A percentile compares a stretch with the other conserved stretches of the same genome.
These are phyloP conservation scores for Kurtzmaniella quercitrusa DNA, from an alignment of 1,139 yeast genomes.

Conservation along the genomic window DNA sequence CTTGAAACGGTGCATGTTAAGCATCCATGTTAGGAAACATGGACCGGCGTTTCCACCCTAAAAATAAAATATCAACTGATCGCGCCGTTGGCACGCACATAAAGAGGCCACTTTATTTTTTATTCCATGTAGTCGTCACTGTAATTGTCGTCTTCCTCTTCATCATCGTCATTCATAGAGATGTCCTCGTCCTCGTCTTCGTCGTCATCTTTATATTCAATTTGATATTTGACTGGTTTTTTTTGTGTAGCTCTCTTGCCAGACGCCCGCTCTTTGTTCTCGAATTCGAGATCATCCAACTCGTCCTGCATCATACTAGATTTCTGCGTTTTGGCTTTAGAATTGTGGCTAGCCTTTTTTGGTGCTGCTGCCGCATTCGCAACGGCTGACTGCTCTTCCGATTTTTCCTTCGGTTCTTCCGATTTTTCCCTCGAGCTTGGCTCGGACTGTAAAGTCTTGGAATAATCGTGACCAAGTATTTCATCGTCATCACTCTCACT, in stretches of 20 bases:
- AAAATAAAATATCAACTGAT: not conserved
- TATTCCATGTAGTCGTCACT: constrained; percentile 6
- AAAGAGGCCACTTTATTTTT: not conserved
- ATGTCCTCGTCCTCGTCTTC: constrained; percentile 5
- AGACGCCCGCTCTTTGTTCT: constrained; percentile 3
- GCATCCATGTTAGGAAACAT: too few relatives aligned
- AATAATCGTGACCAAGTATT: constrained; percentile 13
- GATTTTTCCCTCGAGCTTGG: not conserved
- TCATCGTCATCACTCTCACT: constrained; percentile 37
- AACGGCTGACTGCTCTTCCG: constrained; percentile 6
- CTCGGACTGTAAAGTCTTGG: not conserved
- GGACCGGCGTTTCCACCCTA: not conserved
- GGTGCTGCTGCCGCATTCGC: constrained; percentile 5
- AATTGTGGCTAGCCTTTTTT: constrained; percentile 8
- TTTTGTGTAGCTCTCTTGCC: constrained; percentile 6
- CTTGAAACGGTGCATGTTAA: too few relatives aligned
- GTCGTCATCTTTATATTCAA: constrained; percentile 9
- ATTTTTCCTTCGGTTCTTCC: not conserved
- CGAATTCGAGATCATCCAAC: constrained; percentile 17
- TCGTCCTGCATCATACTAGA: constrained; percentile 20
- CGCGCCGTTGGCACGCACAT: not conserved
- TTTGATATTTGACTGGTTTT: constrained; percentile 6
- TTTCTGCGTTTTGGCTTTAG: too few relatives aligned
- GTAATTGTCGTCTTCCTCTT: constrained; percentile 10
- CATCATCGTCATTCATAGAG: constrained; percentile 8